Conservation (phyloP, 176 grass and related monocot genomes). For the Oryza longistaminata region DNA sequence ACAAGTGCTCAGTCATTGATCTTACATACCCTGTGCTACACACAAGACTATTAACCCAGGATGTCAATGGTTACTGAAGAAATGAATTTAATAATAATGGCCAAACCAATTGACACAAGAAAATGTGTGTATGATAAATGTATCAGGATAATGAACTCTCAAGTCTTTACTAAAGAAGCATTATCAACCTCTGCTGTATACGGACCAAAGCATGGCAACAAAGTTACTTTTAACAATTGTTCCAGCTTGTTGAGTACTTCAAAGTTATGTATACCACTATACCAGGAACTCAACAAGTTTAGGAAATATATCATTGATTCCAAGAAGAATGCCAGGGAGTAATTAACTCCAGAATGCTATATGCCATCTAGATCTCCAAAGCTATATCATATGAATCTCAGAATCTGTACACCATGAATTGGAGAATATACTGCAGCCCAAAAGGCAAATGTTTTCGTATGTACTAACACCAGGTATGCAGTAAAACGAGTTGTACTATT, state of each 20-base stretch:
- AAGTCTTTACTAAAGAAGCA: background rate
- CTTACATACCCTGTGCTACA: too few species aligned
- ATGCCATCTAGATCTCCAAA: background rate
- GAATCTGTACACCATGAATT: background rate
- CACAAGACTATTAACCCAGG: background rate
- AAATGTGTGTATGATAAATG: background rate
- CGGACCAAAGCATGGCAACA: background rate
- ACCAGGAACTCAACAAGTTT: background rate
- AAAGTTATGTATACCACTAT: background rate
- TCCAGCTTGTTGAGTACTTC: background rate
- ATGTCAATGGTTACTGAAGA: background rate
- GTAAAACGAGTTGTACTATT: background rate
- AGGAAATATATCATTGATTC: conserved; percentile 11
- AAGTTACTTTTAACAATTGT: background rate
- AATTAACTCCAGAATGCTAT: conserved; percentile 6
- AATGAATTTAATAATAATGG: background rate
- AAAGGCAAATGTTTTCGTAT: background rate
- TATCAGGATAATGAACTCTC: background rate
- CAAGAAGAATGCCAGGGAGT: background rate
- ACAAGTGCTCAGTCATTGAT: background rate
- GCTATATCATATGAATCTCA: background rate
- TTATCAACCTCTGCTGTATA: background rate
- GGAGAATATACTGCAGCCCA: background rate
- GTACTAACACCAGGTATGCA: background rate
- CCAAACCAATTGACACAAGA: background rate